Percentiles rank a stretch among this genome's conserved stretches.
Evolutionary conservation across 2,329 filamentous ascomycete species (phyloP).

Genomic region (Zymoseptoria pseudotritici): DNA sequence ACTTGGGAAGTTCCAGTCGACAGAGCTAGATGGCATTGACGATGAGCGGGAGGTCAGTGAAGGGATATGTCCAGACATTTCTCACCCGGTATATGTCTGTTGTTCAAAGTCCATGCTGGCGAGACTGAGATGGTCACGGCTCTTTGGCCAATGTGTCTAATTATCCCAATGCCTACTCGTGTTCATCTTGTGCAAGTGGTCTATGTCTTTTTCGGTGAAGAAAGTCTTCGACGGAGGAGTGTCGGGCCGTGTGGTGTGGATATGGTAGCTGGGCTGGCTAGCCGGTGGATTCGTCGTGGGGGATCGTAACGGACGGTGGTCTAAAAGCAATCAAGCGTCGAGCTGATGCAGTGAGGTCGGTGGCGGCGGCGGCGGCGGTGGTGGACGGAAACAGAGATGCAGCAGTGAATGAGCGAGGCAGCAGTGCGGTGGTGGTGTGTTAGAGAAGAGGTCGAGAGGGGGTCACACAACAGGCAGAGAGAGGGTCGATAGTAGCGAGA

Average conservation of each 20-base stretch:
- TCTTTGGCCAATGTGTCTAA: background rate
- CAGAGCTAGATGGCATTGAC: slow-evolving; percentile 25
- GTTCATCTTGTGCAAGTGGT: background rate
- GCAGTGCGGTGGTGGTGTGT: background rate
- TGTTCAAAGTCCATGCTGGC: slow-evolving; percentile 18
- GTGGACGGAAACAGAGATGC: too few relatives aligned
- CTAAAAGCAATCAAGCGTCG: background rate
- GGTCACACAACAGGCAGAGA: background rate
- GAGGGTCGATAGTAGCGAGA: background rate
- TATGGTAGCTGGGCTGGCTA: background rate
- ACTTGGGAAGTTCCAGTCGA: slow-evolving; percentile 45
- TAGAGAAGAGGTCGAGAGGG: background rate
- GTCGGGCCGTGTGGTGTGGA: background rate
- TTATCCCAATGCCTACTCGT: background rate
- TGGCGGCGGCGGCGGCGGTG: too few relatives aligned
- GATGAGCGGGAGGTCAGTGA: slow-evolving; percentile 7
- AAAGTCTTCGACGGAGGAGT: background rate
- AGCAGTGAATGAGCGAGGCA: too few relatives aligned
- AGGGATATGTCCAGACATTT: slow-evolving; percentile 5
- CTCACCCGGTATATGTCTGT: slow-evolving; percentile 17
- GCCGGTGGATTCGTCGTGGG: background rate
- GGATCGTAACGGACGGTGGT: background rate
- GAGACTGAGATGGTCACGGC: background rate
- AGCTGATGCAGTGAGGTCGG: background rate
- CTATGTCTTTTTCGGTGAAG: background rate